These are phyloP conservation scores for Metschnikowia noctiluminum DNA, from an alignment of 805 yeast species.

Conservation along the genomic window DNA sequence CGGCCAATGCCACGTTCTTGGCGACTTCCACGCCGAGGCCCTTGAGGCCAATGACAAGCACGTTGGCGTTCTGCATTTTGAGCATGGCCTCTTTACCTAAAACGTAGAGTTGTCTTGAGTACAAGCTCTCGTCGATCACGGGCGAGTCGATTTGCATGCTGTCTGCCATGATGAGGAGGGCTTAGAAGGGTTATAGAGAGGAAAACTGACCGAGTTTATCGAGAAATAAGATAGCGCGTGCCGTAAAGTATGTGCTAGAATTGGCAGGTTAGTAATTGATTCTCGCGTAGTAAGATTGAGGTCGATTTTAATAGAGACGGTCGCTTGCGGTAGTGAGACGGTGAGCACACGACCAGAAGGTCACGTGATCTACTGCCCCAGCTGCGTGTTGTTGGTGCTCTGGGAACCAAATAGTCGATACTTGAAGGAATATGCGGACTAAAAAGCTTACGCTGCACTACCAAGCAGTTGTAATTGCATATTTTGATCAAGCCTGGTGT, in stretches of 20 bases:
- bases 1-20: conserved; percentile 93
- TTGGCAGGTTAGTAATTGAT: neutral
- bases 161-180: conserved; percentile 12
- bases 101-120: conserved; percentile 95
- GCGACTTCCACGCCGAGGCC: conserved; percentile 97
- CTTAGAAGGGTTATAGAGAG: neutral
- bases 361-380: neutral
- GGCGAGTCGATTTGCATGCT: conserved; percentile 44
- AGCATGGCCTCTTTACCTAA: conserved; percentile 98
- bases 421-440: too few relatives aligned
- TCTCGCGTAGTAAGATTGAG: neutral
- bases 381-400: too few relatives aligned
- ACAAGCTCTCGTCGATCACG: conserved; percentile 84
- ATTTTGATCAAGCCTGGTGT: too few relatives aligned
- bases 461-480: too few relatives aligned
- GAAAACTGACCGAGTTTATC: neutral
- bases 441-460: too few relatives aligned
- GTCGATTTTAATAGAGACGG: neutral
- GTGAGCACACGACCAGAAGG: neutral
- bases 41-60: conserved; percentile 82
- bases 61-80: conserved; percentile 91
- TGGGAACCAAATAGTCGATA: too few relatives aligned
- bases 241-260: too few relatives aligned
- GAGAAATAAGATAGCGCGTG: too few relatives aligned
- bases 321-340: neutral